Base-by-base conservation (phyloP, 73 alveolate species). In the Paramecium octaurelia region DNA sequence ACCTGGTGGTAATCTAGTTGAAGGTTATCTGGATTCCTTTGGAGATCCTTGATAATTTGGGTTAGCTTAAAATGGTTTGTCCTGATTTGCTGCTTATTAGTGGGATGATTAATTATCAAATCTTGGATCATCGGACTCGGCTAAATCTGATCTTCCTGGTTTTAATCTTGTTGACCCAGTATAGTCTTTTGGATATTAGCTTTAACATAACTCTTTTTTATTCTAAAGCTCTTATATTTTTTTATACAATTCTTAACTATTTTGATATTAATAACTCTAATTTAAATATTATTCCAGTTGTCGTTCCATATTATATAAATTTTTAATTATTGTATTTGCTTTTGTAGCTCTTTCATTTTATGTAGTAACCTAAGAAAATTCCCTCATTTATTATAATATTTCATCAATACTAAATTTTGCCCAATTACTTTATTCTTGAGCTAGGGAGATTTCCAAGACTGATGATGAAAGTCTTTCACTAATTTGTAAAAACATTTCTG, bases 351-450 rank as follows among this genome's bases (percentile, higher is more conserved):
- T 29, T 75, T 75, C 60, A 14, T 14, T 10, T 42, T 75, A 29
- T 14, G 60, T 42, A 75, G 12, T 42, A 1, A 42, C 29, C 1
- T 29, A 75, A 29, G 58, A 23, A 11, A 75, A 75, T 16, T 75
- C 24, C 40, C 68, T 75, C 68, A 75, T 42, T n/a, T 75, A 12
- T n/a, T 35, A n/a, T 35, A 71, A 91, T n/a, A 71, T 69, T 90
- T 96, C 98, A 29, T 77, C 96, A 73, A 96, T 92, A 50, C 95
- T 97, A 46, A 94, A 86, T 42, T 96, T 68, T 58, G 97, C 98
- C 92, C 88, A 75, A 3, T 10, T 16, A 35, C 68, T 75, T 38
- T 75, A 38, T 34, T 36, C 1, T 36, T 75, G 10, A 23, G 68
- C 36, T n/a, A 75, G 10, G 3, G 57, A 21, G 9, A 42, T 75